Percentiles rank a stretch among this genome's conserved stretches.
Conservation (phyloP, 208 protist genomes). For the Leishmania guyanensis region DNA sequence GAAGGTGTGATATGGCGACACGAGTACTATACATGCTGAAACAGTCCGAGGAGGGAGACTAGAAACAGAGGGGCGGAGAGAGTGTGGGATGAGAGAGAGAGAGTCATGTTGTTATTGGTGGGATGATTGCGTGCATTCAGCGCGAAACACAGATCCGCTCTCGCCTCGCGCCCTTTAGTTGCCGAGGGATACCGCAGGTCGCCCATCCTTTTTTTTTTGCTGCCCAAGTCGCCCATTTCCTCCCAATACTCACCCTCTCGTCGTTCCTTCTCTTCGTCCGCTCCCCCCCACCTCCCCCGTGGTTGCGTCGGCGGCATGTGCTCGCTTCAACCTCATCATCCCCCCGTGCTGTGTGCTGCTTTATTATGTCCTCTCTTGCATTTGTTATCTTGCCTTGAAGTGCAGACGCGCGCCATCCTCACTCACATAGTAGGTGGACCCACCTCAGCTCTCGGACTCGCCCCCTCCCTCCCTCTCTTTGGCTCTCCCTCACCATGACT, state of each 20-base stretch:
- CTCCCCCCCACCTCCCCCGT: background rate
- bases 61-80: too few species aligned
- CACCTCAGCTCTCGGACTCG: too few species aligned
- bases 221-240: background rate
- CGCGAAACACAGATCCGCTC: background rate
- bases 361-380: background rate
- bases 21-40: background rate
- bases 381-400: background rate
- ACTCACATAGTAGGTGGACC: background rate
- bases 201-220: background rate
- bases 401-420: background rate
- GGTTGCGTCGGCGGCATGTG: background rate
- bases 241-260: background rate
- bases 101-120: background rate
- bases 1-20: background rate
- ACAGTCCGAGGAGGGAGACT: background rate
- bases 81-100: background rate
- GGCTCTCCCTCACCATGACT: background rate
- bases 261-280: background rate
- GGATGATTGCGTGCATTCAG: background rate
- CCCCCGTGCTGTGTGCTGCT: background rate
- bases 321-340: background rate
- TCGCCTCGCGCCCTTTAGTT: background rate
- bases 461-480: too few species aligned
- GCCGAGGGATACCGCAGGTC: background rate